Percentiles rank a stretch among this genome's conserved stretches.
phyloP scores from a whole-genome alignment of 345 rosid genomes.

The Aquilaria malaccensis region DNA sequence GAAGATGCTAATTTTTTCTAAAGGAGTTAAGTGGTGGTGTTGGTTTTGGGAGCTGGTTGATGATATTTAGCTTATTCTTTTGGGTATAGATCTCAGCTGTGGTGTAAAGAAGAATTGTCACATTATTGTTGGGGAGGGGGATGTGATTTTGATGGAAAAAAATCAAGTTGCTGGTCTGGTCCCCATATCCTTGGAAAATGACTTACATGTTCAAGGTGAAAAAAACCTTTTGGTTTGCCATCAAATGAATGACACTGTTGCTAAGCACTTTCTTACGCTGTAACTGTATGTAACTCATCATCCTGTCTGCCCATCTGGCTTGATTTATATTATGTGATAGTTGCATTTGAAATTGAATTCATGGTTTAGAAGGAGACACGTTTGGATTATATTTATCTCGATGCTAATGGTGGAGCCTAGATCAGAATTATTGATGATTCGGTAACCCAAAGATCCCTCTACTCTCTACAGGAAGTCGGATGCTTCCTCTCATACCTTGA shows the following conservation, averaged over 20 bases:
- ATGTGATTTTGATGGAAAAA: constrained; percentile 1
- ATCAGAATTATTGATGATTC: no score
- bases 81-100: constrained; percentile 8
- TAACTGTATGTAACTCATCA: no score
- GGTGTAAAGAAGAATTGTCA: constrained; percentile 2
- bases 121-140: neutral
- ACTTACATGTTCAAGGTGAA: constrained; percentile 2
- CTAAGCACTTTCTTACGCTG: no score
- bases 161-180: neutral
- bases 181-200: neutral
- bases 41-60: constrained; percentile 9
- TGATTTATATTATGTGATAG: no score
- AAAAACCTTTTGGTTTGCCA: constrained; percentile 4
- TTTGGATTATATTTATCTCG: no score
- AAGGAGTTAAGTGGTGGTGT: constrained; percentile 9
- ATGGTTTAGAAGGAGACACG: no score
- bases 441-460: no score
- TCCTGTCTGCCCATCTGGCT: no score
- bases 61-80: constrained; percentile 11
- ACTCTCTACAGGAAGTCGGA: no score
- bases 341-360: no score
- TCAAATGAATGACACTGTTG: constrained; percentile 2
- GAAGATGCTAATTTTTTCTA: constrained; percentile 35
- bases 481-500: no score
- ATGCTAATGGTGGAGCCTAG: no score